These are phyloP conservation scores for Chaetomiaceae sp. DNA, from an alignment of 2,329 filamentous ascomycete genomes.

Conservation along the genomic window DNA sequence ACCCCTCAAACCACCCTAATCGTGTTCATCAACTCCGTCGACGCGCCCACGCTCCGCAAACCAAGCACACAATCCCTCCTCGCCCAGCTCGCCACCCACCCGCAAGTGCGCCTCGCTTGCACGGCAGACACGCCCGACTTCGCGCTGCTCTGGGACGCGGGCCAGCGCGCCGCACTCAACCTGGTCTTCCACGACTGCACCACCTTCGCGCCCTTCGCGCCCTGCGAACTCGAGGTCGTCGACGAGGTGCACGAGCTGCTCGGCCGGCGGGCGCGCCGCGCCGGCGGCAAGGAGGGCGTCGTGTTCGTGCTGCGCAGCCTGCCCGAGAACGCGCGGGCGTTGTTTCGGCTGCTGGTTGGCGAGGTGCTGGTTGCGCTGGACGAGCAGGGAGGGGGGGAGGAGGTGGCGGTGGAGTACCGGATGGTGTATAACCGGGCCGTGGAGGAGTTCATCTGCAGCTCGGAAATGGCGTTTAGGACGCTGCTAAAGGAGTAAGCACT, in stretches of 20 bases:
- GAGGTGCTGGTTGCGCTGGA: slow-evolving; percentile 72
- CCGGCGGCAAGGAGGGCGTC: slow-evolving; percentile 86
- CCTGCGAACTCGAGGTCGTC: slow-evolving; percentile 72
- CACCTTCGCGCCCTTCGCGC: slow-evolving; percentile 66
- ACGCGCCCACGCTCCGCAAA: slow-evolving; percentile 70
- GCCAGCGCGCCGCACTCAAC: slow-evolving; percentile 72
- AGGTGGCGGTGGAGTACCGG: slow-evolving; percentile 77
- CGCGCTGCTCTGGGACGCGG: slow-evolving; percentile 81
- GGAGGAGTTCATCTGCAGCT: slow-evolving; percentile 94
- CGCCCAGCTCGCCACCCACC: slow-evolving; percentile 68
- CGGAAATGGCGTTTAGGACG: slow-evolving; percentile 91
- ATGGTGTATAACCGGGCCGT: slow-evolving; percentile 91
- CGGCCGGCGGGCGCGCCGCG: slow-evolving; percentile 68
- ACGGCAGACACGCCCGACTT: slow-evolving; percentile 88
- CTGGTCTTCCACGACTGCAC: slow-evolving; percentile 93
- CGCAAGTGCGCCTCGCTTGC: slow-evolving; percentile 64
- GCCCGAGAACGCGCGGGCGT: slow-evolving; percentile 81
- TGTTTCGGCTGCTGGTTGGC: slow-evolving; percentile 78
- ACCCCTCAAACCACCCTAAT: slow-evolving; percentile 51
- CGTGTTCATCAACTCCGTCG: slow-evolving; percentile 79
- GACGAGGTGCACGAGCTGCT: slow-evolving; percentile 86
- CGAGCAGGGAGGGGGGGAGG: slow-evolving; percentile 50
- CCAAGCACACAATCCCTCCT: slow-evolving; percentile 64
- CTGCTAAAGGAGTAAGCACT: slow-evolving; percentile 75
- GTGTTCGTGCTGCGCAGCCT: slow-evolving; percentile 84